Evolutionary conservation across 345 rosid genomes (phyloP).

Genomic region (Salix exigua): DNA sequence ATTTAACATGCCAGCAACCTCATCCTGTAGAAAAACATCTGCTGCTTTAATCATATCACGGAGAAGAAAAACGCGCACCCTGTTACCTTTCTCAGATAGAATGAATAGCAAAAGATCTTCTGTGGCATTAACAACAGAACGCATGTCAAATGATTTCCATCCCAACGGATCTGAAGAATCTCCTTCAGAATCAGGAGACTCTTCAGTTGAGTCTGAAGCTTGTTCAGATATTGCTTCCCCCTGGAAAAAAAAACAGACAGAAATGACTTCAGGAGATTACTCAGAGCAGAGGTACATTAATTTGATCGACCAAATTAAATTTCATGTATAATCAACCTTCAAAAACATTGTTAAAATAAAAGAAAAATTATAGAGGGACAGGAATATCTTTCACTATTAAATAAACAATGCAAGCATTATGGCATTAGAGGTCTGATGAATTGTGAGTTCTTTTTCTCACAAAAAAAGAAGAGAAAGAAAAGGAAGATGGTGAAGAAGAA

Average conservation of each 20-base stretch:
- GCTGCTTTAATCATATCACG: conserved; percentile 66
- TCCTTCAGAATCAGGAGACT: conserved; percentile 26
- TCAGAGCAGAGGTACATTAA: background rate
- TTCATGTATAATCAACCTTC: background rate
- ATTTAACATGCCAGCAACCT: conserved; percentile 34
- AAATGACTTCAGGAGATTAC: background rate
- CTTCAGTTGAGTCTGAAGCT: conserved; percentile 48
- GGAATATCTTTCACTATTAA: background rate
- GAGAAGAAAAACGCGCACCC: conserved; percentile 74
- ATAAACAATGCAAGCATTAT: background rate
- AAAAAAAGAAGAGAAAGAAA: too few relatives aligned
- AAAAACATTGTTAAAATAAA: too few relatives aligned
- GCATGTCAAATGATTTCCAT: conserved; percentile 85
- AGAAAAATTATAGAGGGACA: too few relatives aligned
- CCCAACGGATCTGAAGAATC: conserved; percentile 33
- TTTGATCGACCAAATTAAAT: background rate
- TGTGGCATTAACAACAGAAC: conserved; percentile 79
- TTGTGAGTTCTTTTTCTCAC: background rate
- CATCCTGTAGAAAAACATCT: conserved; percentile 55
- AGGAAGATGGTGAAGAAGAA: too few relatives aligned
- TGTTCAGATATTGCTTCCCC: conserved; percentile 90
- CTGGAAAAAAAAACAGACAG: conserved; percentile 35
- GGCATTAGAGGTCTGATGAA: background rate
- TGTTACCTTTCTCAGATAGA: conserved; percentile 70
- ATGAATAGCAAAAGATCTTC: conserved; percentile 85